Evolutionary conservation across 805 yeast genomes (phyloP), one percentile per base, ranked within the genome.

Genomic region (Middelhovenomyces tepae): DNA sequence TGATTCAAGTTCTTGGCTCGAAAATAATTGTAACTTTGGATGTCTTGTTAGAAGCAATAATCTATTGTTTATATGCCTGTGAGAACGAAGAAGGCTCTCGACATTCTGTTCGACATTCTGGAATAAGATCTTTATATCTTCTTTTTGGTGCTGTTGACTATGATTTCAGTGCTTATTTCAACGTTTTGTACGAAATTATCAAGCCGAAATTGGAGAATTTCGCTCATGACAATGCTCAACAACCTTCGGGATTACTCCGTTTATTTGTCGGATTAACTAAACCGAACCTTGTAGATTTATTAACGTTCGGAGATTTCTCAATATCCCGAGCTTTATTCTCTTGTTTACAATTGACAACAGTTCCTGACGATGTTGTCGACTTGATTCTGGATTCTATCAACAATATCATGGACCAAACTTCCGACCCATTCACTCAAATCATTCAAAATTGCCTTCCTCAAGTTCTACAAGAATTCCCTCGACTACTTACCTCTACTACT

Each of bases 151-250:
- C 66, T 10, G 52, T 82, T 25, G 77, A 76, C 6, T 66, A 62
- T 0, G 39, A 50, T 2, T 65, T 64, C 34, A 54, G 69, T 22
- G 4, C 58, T 60, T 6, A 67, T 67, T 41, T 64, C 71, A 13
- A 45, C 56, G 2, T 69, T 91, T 8, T 79, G 71, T 47, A 51
- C 56, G 3, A 50, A 60, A 16, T 85, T 15, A 60, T 89, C 9
- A 46, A 53, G 14, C 86, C 94, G 5, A 71, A 93, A 48, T 62
- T 91, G 45, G 62, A 40, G 1, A 61, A 67, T 8, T 89, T 89
- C 54, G 78, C 78, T 3, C 67, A 60, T 25, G 94, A 81, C 47
- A 91, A 89, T 52, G 61, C 79, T 20, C 93, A 85, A 50, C 85
- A 80, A 47, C 78, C 89, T 1, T 85, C 96, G 0, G 69, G 94